phyloP scores from a whole-genome alignment of 1,284 basidiomycete species.

The Ustilago tritici region DNA sequence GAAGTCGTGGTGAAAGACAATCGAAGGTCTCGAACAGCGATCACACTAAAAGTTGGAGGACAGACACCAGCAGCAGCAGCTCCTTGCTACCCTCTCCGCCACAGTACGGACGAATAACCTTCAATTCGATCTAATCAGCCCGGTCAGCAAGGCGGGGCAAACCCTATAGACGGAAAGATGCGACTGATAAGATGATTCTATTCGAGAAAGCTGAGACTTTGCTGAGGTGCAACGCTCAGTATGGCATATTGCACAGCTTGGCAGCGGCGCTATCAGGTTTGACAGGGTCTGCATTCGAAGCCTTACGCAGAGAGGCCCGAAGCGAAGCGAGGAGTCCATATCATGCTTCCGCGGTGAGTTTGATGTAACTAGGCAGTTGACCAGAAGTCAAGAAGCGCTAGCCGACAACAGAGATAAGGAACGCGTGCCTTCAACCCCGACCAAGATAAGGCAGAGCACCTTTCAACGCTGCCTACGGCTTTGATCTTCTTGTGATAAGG shows the following conservation, averaged over 20 bases:
- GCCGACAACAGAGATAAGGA: conserved; percentile 25
- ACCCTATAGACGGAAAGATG: conserved; percentile 20
- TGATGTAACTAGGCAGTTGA: conserved; percentile 4
- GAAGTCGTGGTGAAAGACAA: background rate
- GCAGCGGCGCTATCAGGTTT: background rate
- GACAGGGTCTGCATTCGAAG: background rate
- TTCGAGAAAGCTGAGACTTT: background rate
- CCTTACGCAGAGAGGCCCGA: background rate
- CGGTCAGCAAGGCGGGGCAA: conserved; percentile 4
- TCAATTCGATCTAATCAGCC: background rate
- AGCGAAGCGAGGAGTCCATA: background rate
- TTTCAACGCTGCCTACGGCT: background rate
- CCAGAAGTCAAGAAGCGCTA: conserved; percentile 38
- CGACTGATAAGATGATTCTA: conserved; percentile 25
- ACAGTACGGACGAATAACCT: background rate
- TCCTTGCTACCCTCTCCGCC: too few species aligned
- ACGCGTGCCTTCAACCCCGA: background rate
- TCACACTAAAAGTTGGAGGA: background rate
- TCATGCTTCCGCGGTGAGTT: background rate
- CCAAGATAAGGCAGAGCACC: conserved; percentile 9
- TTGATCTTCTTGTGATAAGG: conserved; percentile 6
- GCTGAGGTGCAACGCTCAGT: background rate
- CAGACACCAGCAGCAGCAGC: too few species aligned
- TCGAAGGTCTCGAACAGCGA: background rate
- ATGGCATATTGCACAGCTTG: background rate